Conservation (phyloP, 148 eudicot species). For the Polygonum aviculare region DNA sequence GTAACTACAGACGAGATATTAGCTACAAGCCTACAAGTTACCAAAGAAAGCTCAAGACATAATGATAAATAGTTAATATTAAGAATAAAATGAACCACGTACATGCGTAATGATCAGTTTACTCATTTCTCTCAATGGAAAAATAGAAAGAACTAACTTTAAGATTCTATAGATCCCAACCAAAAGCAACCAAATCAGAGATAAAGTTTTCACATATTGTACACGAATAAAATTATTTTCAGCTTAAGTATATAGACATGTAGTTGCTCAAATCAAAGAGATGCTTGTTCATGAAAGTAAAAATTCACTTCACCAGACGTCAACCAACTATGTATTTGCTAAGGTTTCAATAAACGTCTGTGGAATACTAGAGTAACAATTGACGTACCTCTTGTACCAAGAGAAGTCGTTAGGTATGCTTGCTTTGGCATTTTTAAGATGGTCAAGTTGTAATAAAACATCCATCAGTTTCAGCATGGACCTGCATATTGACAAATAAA, state of each 20-base stretch:
- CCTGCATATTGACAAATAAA: slow-evolving; percentile 37
- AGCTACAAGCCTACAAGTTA: background rate
- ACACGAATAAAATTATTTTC: background rate
- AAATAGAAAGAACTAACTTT: background rate
- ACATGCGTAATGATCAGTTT: background rate
- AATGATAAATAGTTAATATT: background rate
- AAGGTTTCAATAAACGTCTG: background rate
- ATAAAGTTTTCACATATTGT: background rate
- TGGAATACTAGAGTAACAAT: slow-evolving; percentile 3
- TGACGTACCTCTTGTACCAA: slow-evolving; percentile 93
- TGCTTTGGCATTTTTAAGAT: slow-evolving; percentile 98
- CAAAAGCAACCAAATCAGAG: background rate
- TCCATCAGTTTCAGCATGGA: slow-evolving; percentile 96
- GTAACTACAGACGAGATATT: background rate
- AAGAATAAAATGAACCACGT: background rate
- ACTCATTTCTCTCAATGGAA: background rate
- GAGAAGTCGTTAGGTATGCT: slow-evolving; percentile 99
- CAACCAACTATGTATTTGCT: background rate
- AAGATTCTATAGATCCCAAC: background rate
- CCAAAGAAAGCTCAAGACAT: background rate
- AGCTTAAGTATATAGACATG: background rate
- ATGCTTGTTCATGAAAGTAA: background rate
- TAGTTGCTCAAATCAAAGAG: background rate
- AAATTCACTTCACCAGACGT: background rate
- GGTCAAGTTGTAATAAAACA: slow-evolving; percentile 94